phyloP scores from a whole-genome alignment of 192 early-diverging fungal genomes.

The Podila epigama region DNA sequence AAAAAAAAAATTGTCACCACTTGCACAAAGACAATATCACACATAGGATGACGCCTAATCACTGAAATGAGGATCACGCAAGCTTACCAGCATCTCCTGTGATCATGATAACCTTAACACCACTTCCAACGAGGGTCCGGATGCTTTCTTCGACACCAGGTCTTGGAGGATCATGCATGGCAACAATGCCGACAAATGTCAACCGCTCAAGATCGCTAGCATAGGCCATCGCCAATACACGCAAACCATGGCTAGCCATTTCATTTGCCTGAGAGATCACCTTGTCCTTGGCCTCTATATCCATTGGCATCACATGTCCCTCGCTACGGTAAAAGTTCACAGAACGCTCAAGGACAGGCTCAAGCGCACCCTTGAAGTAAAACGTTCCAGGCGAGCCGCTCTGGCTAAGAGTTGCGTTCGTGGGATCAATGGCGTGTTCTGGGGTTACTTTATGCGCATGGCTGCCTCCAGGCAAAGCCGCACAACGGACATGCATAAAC shows the following conservation, averaged over 20 bases:
- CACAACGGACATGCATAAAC: slow-evolving; percentile 84
- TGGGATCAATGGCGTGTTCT: slow-evolving; percentile 41
- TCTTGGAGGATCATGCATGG: slow-evolving; percentile 94
- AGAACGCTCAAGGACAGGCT: slow-evolving; percentile 80
- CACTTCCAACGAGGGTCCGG: slow-evolving; percentile 71
- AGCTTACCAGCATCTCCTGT: slow-evolving; percentile 86
- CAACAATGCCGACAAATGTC: slow-evolving; percentile 85
- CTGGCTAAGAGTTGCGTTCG: slow-evolving; percentile 40
- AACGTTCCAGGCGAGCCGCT: slow-evolving; percentile 33
- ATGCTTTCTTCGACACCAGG: slow-evolving; percentile 79
- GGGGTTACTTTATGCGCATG: slow-evolving; percentile 25
- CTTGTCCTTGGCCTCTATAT: slow-evolving; percentile 60
- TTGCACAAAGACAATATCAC: not conserved
- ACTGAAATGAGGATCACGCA: not conserved
- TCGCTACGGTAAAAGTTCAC: slow-evolving; percentile 65
- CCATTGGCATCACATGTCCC: slow-evolving; percentile 59
- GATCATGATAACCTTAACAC: slow-evolving; percentile 96
- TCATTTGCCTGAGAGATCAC: slow-evolving; percentile 67
- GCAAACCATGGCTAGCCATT: slow-evolving; percentile 80
- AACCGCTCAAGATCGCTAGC: slow-evolving; percentile 63
- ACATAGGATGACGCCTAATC: not conserved
- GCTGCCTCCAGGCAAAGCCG: slow-evolving; percentile 29
- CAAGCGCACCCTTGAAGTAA: slow-evolving; percentile 90
- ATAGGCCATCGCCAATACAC: slow-evolving; percentile 86
- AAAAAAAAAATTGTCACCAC: not conserved